Base-by-base conservation (phyloP, 306 rosid species). In the Quercus agrifolia region DNA sequence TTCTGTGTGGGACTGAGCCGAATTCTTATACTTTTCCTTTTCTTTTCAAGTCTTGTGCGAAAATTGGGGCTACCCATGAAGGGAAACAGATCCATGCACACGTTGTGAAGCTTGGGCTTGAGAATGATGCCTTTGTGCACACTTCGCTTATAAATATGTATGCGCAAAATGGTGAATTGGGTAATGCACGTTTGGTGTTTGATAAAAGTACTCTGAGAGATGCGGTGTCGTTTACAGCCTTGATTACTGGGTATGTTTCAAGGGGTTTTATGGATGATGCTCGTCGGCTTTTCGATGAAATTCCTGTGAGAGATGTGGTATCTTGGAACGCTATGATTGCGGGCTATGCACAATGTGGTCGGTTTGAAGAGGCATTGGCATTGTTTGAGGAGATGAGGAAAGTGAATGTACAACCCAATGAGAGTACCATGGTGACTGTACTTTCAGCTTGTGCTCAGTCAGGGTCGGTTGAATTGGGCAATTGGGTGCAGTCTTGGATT, bases 301-400 rank as follows among this genome's bases (percentile, higher is more conserved):
- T 91, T 57, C 86, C 84, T 0, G 11, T 10, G 1, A 92, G 87
- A 74, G 97, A 92, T 78, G 90, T 86, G 18, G 99, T 92, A 54
- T 81, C 91, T 0, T 92, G 98, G 97, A 94, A 94, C 85, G 97
- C 98, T 28, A 91, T 94, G 91, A 88, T 92, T 85, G 80, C 97
- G 0, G 99, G 91, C 23, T 91, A 88, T 33, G 92, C 85, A 1
- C 97, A 94, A 35, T 55, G 87, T 46, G 77, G 73, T 54, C 86
- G 81, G 18, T 84, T 85, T 81, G 85, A 88, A 56, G 97, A 91
- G 74, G 97, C 90, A 1, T 71, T 90, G 74, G 82, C 23, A 4
- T 81, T 92, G 74, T 94, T 92, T 68, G 17, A 28, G 44, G 89
- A 77, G 76, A 94, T 91, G 99, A 75, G 71, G 81, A 77, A 77